Evolutionary conservation across 1,284 basidiomycete species (phyloP).

Genomic region (Moesziomyces globuligerus): DNA sequence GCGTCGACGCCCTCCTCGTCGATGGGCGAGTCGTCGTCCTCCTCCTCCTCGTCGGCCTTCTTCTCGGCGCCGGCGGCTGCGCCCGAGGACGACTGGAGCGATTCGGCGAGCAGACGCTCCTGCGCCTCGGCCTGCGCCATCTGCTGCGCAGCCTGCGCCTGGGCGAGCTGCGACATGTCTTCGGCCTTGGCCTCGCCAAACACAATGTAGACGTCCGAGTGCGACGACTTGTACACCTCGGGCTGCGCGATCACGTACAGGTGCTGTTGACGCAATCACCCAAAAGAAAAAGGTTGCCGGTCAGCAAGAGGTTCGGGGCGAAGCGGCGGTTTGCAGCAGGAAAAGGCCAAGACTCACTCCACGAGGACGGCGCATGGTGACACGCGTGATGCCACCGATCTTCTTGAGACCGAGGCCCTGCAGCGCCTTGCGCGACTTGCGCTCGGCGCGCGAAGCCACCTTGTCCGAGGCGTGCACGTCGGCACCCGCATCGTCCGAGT

Average conservation of each 20-base stretch:
- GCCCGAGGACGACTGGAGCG: constrained; percentile 49
- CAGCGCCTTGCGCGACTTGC: constrained; percentile 66
- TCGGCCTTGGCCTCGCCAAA: constrained; percentile 98
- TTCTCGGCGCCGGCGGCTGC: constrained; percentile 33
- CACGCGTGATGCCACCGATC: constrained; percentile 90
- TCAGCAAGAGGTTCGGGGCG: not conserved
- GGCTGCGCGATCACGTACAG: constrained; percentile 92
- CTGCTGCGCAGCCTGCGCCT: constrained; percentile 85
- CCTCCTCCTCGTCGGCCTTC: constrained; percentile 65
- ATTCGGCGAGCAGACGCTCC: constrained; percentile 75
- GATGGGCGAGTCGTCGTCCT: constrained; percentile 65
- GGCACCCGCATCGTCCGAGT: constrained; percentile 72
- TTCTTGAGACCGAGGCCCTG: constrained; percentile 73
- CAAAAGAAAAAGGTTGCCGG: not conserved
- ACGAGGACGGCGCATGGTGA: constrained; percentile 92
- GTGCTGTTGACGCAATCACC: constrained; percentile 71
- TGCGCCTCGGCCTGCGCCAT: constrained; percentile 72
- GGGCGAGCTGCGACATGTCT: constrained; percentile 87
- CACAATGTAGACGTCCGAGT: constrained; percentile 97
- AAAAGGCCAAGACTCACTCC: constrained; percentile 74
- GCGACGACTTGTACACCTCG: constrained; percentile 96
- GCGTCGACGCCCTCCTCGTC: constrained; percentile 75
- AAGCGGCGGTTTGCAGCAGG: not conserved
- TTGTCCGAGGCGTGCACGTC: constrained; percentile 87
- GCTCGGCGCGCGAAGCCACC: constrained; percentile 75